A percentile compares a stretch with the other conserved stretches of the same genome.
Conservation (phyloP, 1,139 yeast species). For the Debaryomyces udenii region DNA sequence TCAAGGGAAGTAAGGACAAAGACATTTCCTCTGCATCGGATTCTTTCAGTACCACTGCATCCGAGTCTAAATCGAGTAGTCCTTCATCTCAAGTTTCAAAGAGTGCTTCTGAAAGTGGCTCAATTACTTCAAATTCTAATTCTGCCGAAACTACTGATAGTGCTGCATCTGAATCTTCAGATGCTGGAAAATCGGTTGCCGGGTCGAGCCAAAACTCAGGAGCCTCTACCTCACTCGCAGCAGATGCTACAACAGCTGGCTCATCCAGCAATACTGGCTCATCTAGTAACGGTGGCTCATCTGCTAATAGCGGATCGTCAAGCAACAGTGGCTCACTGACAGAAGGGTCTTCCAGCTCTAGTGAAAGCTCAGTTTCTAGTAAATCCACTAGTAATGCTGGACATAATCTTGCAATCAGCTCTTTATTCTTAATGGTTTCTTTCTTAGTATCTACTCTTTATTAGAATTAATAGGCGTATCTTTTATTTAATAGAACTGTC, state of each 20-base stretch:
- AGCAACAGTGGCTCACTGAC: background rate
- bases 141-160: too few relatives aligned
- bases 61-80: slow-evolving; percentile 6
- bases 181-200: background rate
- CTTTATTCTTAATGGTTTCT: background rate
- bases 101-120: slow-evolving; percentile 5
- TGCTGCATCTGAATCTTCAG: too few relatives aligned
- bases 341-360: slow-evolving; percentile 2
- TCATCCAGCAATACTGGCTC: slow-evolving; percentile 3
- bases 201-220: background rate
- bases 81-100: background rate
- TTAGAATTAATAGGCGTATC: slow-evolving; percentile 1
- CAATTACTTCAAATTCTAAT: background rate
- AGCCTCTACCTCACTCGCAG: slow-evolving; percentile 5
- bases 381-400: slow-evolving; percentile 9
- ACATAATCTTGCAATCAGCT: slow-evolving; percentile 5
- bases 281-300: background rate
- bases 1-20: background rate
- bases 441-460: background rate
- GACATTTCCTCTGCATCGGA: slow-evolving; percentile 8
- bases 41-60: slow-evolving; percentile 7
- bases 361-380: background rate
- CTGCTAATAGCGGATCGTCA: slow-evolving; percentile 1
- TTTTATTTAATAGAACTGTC: slow-evolving; percentile 7
- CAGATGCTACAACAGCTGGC: slow-evolving; percentile 3